Evolutionary conservation across 768 basidiomycete species (phyloP).

Genomic region (Tulasnella sp.): DNA sequence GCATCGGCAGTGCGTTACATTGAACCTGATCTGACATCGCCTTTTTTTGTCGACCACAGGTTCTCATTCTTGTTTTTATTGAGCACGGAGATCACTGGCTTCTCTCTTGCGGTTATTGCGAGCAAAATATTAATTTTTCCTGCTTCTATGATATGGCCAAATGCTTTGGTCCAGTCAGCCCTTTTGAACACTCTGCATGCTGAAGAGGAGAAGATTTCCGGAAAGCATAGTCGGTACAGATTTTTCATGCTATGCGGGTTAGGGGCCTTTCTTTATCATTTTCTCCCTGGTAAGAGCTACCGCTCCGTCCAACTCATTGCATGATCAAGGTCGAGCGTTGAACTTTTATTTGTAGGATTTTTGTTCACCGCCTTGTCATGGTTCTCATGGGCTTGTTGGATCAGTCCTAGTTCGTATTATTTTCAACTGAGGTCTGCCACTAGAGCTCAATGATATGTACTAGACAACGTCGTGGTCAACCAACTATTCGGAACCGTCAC

Average conservation of each 20-base stretch:
- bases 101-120: conserved; percentile 86
- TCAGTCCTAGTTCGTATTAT: conserved; percentile 38
- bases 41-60: conserved; percentile 25
- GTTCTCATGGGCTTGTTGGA: conserved; percentile 94
- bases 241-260: conserved; percentile 68
- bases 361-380: conserved; percentile 82
- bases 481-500: conserved; percentile 82
- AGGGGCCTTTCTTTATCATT: conserved; percentile 77
- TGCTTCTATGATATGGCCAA: conserved; percentile 97
- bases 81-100: conserved; percentile 88
- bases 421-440: not conserved
- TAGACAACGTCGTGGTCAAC: conserved; percentile 74
- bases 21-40: not conserved
- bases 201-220: conserved; percentile 61
- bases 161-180: conserved; percentile 90
- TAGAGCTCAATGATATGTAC: not conserved
- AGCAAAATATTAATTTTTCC: conserved; percentile 92
- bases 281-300: conserved; percentile 70
- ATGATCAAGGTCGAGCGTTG: too few relatives aligned
- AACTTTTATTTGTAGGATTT: conserved; percentile 54
- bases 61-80: conserved; percentile 77
- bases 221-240: conserved; percentile 64
- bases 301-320: not conserved
- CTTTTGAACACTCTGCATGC: conserved; percentile 94
- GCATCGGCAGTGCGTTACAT: not conserved